Base-by-base conservation (phyloP, 1,284 basidiomycete species). In the Trichosporon coremiiforme region DNA sequence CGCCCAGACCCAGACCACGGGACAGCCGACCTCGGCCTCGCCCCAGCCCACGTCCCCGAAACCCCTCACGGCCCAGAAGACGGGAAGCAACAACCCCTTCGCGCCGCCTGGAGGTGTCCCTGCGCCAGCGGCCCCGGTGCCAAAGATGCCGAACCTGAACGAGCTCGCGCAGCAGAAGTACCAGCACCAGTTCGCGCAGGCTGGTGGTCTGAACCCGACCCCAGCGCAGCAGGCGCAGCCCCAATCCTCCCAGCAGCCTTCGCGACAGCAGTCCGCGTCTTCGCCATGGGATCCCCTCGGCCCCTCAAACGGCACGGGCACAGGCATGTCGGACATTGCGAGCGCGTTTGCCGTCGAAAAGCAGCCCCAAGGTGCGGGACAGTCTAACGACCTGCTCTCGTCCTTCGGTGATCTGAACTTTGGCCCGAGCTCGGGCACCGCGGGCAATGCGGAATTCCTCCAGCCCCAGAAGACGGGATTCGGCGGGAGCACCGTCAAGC, bases 61-160 rank as follows among this genome's bases (percentile, higher is more conserved):
- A 72, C 82, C 84, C 1, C 87, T 98, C n/a, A 89, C 89, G 77
- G 87, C 94, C 5, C 95, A 98, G 81, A 89, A 91, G 82, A 99
- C 96, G 1, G 95, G 96, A 20, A 93, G 93, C 2, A 90, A 90
- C 77, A 99, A 99, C 86, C 96, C 96, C 0, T 99, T 99, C 77
- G 95, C 95, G 7, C 88, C 90, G 29, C 86, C 88, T 2, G 86
- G 89, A 55, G 83, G 90, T n/a, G 35, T 74, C 1, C 71, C 70
- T 2, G 84, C 70, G 8, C 70, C 72, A 2, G 53, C 71, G 3
- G 90, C 91, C 1, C 89, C 90, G 17, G 84, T 91, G 20, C 89
- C 91, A 2, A 91, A 90, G 80, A 86, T 86, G 20, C 93, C 91
- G 10, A 92, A 91, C 0, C 85, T 98, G 76, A 89, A 92, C 82